phyloP scores from a whole-genome alignment of 306 rosid genomes.

The Sophora flavescens region DNA sequence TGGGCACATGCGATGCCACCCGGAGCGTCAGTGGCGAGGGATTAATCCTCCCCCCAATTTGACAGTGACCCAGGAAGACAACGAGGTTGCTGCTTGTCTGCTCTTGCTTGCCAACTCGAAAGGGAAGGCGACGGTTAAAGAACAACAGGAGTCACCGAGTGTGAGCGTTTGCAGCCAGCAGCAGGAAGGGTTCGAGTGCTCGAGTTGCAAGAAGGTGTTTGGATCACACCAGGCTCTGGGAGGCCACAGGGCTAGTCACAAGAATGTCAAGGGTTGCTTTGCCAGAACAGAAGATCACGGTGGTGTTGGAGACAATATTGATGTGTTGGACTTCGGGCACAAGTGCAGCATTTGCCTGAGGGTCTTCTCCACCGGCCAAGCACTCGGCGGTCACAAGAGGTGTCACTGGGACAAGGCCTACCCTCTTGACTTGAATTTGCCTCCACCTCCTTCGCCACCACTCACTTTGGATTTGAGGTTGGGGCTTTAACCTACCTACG shows the following conservation, averaged over 20 bases:
- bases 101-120: constrained; percentile 56
- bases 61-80: constrained; percentile 55
- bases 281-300: constrained; percentile 11
- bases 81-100: constrained; percentile 66
- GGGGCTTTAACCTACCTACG: constrained; percentile 46
- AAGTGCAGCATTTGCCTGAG: constrained; percentile 20
- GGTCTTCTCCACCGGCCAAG: constrained; percentile 73
- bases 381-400: constrained; percentile 75
- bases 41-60: constrained; percentile 69
- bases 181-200: constrained; percentile 61
- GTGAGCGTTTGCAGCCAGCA: neutral
- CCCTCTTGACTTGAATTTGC: constrained; percentile 62
- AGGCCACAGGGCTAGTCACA: constrained; percentile 83
- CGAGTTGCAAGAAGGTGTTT: constrained; percentile 83
- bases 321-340: no score
- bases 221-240: constrained; percentile 85
- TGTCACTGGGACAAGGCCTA: constrained; percentile 65
- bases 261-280: constrained; percentile 78
- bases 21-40: constrained; percentile 90
- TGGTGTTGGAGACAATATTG: no score
- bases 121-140: neutral
- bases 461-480: constrained; percentile 78
- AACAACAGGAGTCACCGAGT: neutral
- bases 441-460: constrained; percentile 31
- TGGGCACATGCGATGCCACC: constrained; percentile 97